These are phyloP conservation scores for Sisymbrium altissimum DNA, from an alignment of 345 rosid genomes.

Conservation along the genomic window DNA sequence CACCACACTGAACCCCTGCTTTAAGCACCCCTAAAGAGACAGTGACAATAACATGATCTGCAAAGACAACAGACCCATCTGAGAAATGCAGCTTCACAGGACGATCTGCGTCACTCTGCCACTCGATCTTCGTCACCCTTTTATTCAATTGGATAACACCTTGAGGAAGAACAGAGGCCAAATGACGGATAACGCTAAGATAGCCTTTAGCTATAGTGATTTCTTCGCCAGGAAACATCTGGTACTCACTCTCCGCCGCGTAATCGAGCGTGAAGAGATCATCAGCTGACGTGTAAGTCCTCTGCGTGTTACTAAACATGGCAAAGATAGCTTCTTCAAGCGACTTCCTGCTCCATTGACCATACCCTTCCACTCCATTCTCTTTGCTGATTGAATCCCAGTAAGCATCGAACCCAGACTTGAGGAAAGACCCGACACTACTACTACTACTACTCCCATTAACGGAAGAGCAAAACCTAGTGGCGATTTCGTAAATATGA, in stretches of 20 bases:
- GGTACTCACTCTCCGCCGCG: constrained; percentile 82
- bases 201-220: constrained; percentile 96
- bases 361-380: constrained; percentile 32
- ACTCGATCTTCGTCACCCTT: constrained; percentile 61
- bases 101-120: constrained; percentile 55
- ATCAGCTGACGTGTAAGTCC: constrained; percentile 88
- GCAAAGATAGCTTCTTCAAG: constrained; percentile 73
- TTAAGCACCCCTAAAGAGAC: constrained; percentile 90
- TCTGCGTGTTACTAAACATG: constrained; percentile 71
- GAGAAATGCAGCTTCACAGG: constrained; percentile 79
- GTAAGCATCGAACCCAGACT: constrained; percentile 52
- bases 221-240: constrained; percentile 91
- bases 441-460: constrained; percentile 40
- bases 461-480: constrained; percentile 27
- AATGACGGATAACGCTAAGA: constrained; percentile 52
- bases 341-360: constrained; percentile 50
- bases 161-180: constrained; percentile 75
- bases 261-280: constrained; percentile 71
- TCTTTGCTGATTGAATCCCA: constrained; percentile 40
- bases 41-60: constrained; percentile 91
- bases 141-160: constrained; percentile 64
- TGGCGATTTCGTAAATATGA: constrained; percentile 40
- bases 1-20: constrained; percentile 45
- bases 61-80: constrained; percentile 69
- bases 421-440: constrained; percentile 67